These are phyloP conservation scores for Hemileia vastatrix DNA, from an alignment of 1,284 basidiomycete species.

Conservation along the genomic window DNA sequence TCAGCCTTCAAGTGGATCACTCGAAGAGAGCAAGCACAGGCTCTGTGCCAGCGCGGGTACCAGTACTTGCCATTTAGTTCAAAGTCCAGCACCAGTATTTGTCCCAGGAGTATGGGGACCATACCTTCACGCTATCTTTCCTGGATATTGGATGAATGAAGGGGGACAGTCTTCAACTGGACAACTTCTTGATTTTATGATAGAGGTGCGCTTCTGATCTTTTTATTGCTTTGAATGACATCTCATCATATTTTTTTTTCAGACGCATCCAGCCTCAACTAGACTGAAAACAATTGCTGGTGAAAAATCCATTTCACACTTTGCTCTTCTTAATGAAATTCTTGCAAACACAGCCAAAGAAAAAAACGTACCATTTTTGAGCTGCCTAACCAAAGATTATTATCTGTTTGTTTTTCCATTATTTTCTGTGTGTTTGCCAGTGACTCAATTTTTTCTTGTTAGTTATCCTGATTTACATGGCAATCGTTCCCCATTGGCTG, in stretches of 20 bases:
- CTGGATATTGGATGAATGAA: conserved; percentile 92
- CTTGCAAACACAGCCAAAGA: conserved; percentile 29
- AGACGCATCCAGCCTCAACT: conserved; percentile 40
- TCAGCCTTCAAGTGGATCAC: conserved; percentile 45
- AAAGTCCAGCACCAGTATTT: conserved; percentile 64
- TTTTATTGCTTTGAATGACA: too few species aligned
- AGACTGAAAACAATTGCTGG: conserved; percentile 30
- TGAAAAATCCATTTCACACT: conserved; percentile 29
- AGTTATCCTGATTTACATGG: conserved; percentile 49
- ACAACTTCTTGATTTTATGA: conserved; percentile 49
- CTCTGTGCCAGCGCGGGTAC: conserved; percentile 91
- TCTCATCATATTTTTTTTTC: conserved; percentile 2
- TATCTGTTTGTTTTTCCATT: conserved; percentile 32
- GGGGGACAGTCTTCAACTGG: conserved; percentile 97
- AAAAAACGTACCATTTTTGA: conserved; percentile 26
- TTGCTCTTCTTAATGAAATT: conserved; percentile 34
- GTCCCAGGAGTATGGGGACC: conserved; percentile 95
- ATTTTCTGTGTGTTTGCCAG: not conserved
- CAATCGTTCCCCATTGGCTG: conserved; percentile 91
- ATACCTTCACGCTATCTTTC: conserved; percentile 80
- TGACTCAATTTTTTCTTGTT: not conserved
- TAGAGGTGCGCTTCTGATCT: conserved; percentile 12
- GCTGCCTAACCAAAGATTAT: conserved; percentile 37
- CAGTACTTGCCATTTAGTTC: conserved; percentile 84
- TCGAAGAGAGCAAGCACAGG: conserved; percentile 67